Evolutionary conservation across 176 grass and related monocot species (phyloP), one percentile per base, ranked within the genome.

Genomic region (Oryza glumipatula): DNA sequence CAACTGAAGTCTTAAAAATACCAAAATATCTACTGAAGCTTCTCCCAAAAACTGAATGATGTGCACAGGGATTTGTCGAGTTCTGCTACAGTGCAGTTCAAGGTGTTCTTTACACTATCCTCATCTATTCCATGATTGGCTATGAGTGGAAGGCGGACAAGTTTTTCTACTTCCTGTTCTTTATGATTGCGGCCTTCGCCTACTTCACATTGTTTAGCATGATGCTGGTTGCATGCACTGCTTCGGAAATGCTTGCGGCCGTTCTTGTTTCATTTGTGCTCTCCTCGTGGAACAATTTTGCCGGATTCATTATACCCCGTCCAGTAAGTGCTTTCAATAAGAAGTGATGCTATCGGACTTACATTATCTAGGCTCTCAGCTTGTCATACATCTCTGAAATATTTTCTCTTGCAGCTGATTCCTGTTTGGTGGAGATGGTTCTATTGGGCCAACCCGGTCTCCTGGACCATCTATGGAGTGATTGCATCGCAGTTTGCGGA

Each of bases 361-460:
- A 13, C 21, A 11, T 17, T 30, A 30, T 52, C 36, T 11, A 15
- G 52, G 10, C 36, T 38, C 36, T 38, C 5, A 38, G 36, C 36
- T 38, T 38, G 36, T 38, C 36, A 38, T 38, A 38, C 36, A 43
- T 65, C 48, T 74, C 17, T 68, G 14, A 33, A 72, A 19, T 58
- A 11, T 66, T 80, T 44, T 6, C 56, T 81, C 52, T 82, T 76
- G 56, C 63, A 94, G 92, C 21, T 19, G 6, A 83, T 94, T 36
- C 92, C 92, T 28, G 7, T 88, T 70, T 94, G 92, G 92, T 94
- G 92, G 92, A 91, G 89, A 86, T 94, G 92, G 92, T 94, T 80
- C 78, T 95, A 92, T 76, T 95, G 93, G 93, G 79, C 65, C 58
- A 43, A 90, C 67, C 93, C 93, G 16, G 75, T 92, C 28, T n/a